Conservation (phyloP, 768 basidiomycete species). For the Russula emetica region DNA sequence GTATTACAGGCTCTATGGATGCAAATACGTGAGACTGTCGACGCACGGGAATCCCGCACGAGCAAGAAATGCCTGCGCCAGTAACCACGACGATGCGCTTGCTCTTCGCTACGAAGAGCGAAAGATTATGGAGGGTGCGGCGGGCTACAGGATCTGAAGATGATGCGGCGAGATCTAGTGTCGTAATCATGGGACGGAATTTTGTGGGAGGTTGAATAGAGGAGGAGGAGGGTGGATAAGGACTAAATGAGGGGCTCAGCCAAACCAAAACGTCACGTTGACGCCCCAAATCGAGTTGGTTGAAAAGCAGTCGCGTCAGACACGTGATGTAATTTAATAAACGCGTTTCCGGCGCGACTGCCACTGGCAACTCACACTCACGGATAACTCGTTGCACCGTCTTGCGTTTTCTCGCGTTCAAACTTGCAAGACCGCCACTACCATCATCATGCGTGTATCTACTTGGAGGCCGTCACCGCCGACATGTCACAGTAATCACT, state of each 20-base stretch:
- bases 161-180: slow-evolving; percentile 49
- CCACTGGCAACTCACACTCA: slow-evolving; percentile 2
- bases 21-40: background rate
- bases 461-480: background rate
- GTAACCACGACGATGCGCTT: slow-evolving; percentile 88
- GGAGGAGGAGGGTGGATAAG: slow-evolving; percentile 15
- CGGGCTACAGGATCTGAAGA: slow-evolving; percentile 49
- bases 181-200: slow-evolving; percentile 44
- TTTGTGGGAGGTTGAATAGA: slow-evolving; percentile 13
- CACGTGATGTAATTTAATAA: slow-evolving; percentile 19
- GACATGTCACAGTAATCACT: slow-evolving; percentile 9
- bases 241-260: slow-evolving; percentile 12
- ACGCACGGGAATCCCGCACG: slow-evolving; percentile 91
- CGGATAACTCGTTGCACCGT: slow-evolving; percentile 16
- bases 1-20: slow-evolving; percentile 1
- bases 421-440: slow-evolving; percentile 12
- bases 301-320: slow-evolving; percentile 21
- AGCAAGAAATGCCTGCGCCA: slow-evolving; percentile 95
- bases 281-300: slow-evolving; percentile 19
- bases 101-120: slow-evolving; percentile 73
- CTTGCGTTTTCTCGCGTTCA: slow-evolving; percentile 6
- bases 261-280: slow-evolving; percentile 17
- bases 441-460: slow-evolving; percentile 19
- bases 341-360: slow-evolving; percentile 19
- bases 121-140: slow-evolving; percentile 63